These are phyloP conservation scores for Bonia amplexicaulis DNA, from an alignment of 176 grass and related monocot species.

Conservation along the genomic window DNA sequence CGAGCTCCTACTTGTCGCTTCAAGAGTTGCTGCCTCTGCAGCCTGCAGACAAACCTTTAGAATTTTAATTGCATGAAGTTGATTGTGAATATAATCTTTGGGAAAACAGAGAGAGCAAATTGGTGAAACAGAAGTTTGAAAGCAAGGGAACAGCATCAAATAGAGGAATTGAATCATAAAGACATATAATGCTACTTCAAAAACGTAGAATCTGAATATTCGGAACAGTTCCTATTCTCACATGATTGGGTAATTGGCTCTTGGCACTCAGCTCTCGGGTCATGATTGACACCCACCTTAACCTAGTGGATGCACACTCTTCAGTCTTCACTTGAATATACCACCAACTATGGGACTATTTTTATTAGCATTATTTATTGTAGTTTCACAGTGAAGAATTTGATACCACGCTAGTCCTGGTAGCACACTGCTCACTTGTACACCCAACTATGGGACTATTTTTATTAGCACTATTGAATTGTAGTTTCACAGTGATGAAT, in stretches of 20 bases:
- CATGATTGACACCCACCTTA: background rate
- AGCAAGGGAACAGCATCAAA: conserved; percentile 19
- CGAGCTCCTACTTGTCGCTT: conserved; percentile 72
- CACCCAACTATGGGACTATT: background rate
- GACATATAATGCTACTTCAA: background rate
- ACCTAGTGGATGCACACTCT: background rate
- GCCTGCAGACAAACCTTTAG: conserved; percentile 55
- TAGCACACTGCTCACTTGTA: background rate
- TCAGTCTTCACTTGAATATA: background rate
- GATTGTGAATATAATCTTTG: background rate
- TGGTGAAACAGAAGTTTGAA: background rate
- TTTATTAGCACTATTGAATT: background rate
- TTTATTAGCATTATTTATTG: background rate
- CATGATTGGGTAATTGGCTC: background rate
- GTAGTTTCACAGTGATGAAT: background rate
- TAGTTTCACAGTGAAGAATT: background rate
- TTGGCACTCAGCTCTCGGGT: background rate
- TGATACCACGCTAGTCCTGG: background rate
- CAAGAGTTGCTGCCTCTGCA: conserved; percentile 73
- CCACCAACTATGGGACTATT: background rate
- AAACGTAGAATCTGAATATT: background rate
- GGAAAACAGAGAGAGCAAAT: background rate
- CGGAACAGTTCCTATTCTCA: background rate
- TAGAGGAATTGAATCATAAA: background rate
- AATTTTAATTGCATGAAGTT: conserved; percentile 1